A percentile compares a stretch with the other conserved stretches of the same genome.
Evolutionary conservation across 345 rosid genomes (phyloP).

Genomic region (Syzygium jambos): DNA sequence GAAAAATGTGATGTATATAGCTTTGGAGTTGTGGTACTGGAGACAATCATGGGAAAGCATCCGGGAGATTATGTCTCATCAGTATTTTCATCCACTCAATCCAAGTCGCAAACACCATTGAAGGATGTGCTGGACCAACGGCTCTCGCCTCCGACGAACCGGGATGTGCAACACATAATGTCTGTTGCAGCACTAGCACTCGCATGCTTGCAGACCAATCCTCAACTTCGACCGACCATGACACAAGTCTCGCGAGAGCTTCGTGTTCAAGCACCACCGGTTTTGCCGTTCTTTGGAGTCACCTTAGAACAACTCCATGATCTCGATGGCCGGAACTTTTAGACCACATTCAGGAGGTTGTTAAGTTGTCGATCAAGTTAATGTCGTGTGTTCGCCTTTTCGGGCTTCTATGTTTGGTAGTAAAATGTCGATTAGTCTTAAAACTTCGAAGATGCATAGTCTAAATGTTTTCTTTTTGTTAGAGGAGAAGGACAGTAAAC

Average conservation of each 20-base stretch:
- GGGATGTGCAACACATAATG: not conserved
- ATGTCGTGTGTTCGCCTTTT: not conserved
- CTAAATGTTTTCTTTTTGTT: no score
- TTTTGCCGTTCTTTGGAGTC: not conserved
- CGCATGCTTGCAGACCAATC: not conserved
- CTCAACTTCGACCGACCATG: not conserved
- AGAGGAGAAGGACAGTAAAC: no score
- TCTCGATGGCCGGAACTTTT: not conserved
- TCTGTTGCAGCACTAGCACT: not conserved
- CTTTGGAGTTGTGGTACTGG: rapidly evolving
- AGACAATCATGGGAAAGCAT: not conserved
- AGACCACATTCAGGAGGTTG: rapidly evolving
- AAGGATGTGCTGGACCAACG: no score
- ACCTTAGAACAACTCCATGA: not conserved
- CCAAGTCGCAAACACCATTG: not conserved
- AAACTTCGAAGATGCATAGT: no score
- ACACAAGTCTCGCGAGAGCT: not conserved
- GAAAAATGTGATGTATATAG: not conserved
- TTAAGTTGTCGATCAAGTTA: rapidly evolving
- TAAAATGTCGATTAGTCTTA: no score
- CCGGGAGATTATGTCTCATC: rapidly evolving
- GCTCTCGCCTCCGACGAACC: no score
- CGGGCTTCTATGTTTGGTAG: no score
- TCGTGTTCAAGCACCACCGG: rapidly evolving
- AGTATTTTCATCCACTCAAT: rapidly evolving